Evolutionary conservation across 495 filamentous ascomycete species (phyloP).

Genomic region (Cryomyces minteri): DNA sequence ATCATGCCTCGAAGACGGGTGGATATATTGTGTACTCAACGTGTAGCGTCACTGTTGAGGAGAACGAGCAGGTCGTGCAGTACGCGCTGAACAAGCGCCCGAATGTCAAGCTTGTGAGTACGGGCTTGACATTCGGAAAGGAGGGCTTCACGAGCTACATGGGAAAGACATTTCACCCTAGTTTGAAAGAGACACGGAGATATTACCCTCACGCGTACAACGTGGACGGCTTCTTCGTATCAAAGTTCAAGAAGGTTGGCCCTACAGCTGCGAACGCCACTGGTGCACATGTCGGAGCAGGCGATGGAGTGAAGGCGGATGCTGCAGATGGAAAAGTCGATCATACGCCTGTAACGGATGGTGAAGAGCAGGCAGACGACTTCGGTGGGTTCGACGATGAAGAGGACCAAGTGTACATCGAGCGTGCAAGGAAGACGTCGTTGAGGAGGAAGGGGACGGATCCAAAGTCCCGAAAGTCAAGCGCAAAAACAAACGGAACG

Average conservation of each 20-base stretch:
- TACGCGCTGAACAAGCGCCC: constrained; percentile 81
- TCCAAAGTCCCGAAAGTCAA: constrained; percentile 24
- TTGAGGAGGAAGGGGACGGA: constrained; percentile 47
- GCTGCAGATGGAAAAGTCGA: constrained; percentile 20
- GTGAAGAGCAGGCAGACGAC: constrained; percentile 24
- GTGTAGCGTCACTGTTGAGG: constrained; percentile 79
- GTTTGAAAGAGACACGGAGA: constrained; percentile 67
- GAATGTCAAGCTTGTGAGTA: constrained; percentile 86
- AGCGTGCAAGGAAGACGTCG: constrained; percentile 35
- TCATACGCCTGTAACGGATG: constrained; percentile 29
- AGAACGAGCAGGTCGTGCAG: constrained; percentile 85
- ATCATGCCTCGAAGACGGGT: constrained; percentile 68
- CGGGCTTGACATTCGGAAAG: constrained; percentile 78
- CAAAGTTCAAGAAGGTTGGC: constrained; percentile 86
- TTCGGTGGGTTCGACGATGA: constrained; percentile 50
- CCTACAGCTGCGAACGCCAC: constrained; percentile 41
- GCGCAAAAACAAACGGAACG: neutral
- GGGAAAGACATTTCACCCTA: constrained; percentile 75
- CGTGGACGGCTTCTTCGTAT: constrained; percentile 96
- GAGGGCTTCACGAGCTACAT: constrained; percentile 77
- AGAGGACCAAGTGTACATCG: constrained; percentile 39
- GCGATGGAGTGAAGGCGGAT: constrained; percentile 8
- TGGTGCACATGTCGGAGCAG: constrained; percentile 19
- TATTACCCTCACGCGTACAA: constrained; percentile 95
- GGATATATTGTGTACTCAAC: constrained; percentile 93